Percentiles rank a stretch among this genome's conserved stretches.
Conservation (phyloP, 768 basidiomycete genomes). For the Trametes coccinea region DNA sequence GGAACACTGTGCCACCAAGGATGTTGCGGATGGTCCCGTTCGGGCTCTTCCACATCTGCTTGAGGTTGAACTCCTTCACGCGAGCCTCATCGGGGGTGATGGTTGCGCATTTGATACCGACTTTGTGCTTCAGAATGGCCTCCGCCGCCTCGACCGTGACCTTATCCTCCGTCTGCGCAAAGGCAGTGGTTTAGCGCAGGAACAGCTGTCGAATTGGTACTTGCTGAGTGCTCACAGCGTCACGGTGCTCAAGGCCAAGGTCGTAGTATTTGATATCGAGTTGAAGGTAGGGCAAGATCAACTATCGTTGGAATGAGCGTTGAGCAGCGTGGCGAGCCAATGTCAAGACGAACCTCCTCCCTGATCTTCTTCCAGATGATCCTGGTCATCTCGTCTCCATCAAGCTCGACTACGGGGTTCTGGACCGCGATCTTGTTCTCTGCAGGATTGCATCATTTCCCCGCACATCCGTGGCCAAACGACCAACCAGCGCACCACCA, state of each 20-base stretch:
- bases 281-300: constrained; percentile 93
- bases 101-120: constrained; percentile 99
- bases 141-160: constrained; percentile 93
- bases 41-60: constrained; percentile 98
- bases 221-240: constrained; percentile 54
- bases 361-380: constrained; percentile 99
- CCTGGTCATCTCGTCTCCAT: constrained; percentile 98
- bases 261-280: constrained; percentile 99
- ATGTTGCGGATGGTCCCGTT: constrained; percentile 99
- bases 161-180: constrained; percentile 80
- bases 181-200: not conserved
- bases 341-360: constrained; percentile 66
- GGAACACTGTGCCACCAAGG: constrained; percentile 96
- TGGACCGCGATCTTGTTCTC: constrained; percentile 70
- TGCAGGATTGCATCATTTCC: constrained; percentile 15
- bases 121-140: constrained; percentile 91
- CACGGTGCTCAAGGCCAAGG: constrained; percentile 91
- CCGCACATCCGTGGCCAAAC: not conserved
- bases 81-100: constrained; percentile 98
- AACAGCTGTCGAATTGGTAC: not conserved
- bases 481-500: not conserved
- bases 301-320: constrained; percentile 44
- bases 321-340: not conserved
- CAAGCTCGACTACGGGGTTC: constrained; percentile 92
- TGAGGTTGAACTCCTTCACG: constrained; percentile 95